A percentile compares a stretch with the other conserved stretches of the same genome.
Conservation (phyloP, 768 basidiomycete genomes). For the Boletus tomentosulus region DNA sequence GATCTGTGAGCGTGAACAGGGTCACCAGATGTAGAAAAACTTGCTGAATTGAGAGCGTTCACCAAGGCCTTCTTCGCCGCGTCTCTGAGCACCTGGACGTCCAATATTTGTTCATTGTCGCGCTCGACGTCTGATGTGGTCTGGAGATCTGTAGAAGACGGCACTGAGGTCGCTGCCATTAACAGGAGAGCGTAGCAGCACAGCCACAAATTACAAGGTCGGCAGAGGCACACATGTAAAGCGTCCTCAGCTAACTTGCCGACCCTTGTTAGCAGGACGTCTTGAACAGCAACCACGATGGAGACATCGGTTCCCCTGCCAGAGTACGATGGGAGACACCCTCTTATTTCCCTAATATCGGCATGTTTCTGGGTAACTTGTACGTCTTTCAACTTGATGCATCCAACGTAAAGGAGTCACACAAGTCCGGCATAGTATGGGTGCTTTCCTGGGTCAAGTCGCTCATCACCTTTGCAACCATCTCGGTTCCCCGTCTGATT, state of each 20-base stretch:
- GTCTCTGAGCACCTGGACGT: constrained; percentile 68
- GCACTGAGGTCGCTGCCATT: constrained; percentile 27
- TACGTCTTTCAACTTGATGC: constrained; percentile 38
- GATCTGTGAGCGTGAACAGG: constrained; percentile 7
- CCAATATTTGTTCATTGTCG: constrained; percentile 41
- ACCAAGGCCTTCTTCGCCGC: constrained; percentile 76
- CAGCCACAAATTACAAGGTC: constrained; percentile 28
- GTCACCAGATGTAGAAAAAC: constrained; percentile 4
- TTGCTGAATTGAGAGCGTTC: constrained; percentile 79
- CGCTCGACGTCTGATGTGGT: constrained; percentile 29
- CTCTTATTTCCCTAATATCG: constrained; percentile 70
- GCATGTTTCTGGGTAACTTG: constrained; percentile 83
- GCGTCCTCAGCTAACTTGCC: not conserved
- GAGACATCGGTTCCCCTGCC: constrained; percentile 15
- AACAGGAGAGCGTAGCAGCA: constrained; percentile 13
- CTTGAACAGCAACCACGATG: constrained; percentile 23
- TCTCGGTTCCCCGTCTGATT: constrained; percentile 75
- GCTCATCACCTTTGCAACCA: constrained; percentile 74
- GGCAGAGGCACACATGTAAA: constrained; percentile 7
- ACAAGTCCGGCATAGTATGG: constrained; percentile 54
- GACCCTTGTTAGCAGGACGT: not conserved
- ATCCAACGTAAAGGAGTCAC: not conserved
- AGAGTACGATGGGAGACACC: constrained; percentile 49
- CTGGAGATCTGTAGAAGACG: constrained; percentile 35
- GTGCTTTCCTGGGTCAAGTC: constrained; percentile 72